phyloP scores from a whole-genome alignment of 352 stramenopile genomes.

The Pythium myriotylum region DNA sequence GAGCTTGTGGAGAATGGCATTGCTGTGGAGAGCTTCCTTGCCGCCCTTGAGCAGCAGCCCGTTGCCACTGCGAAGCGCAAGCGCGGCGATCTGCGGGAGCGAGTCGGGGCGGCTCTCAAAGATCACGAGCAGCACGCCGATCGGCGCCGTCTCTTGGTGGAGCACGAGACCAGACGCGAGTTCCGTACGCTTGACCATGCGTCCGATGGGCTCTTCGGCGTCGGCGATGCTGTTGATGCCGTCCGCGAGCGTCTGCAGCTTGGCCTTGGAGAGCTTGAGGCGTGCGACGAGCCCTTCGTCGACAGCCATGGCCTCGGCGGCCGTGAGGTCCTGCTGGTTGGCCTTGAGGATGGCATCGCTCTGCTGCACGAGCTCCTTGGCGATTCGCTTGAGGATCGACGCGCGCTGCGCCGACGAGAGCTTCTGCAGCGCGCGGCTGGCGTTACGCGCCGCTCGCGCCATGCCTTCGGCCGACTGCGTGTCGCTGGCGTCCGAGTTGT shows the following conservation, averaged over 20 bases:
- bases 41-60: slow-evolving; percentile 97
- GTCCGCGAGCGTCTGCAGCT: slow-evolving; percentile 94
- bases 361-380: slow-evolving; percentile 79
- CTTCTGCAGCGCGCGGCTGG: slow-evolving; percentile 88
- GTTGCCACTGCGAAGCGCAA: slow-evolving; percentile 96
- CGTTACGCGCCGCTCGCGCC: slow-evolving; percentile 79
- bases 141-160: slow-evolving; percentile 94
- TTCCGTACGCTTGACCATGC: slow-evolving; percentile 85
- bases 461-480: slow-evolving; percentile 70
- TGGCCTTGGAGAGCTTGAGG: slow-evolving; percentile 90
- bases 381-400: slow-evolving; percentile 89
- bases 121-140: slow-evolving; percentile 98
- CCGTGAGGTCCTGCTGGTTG: slow-evolving; percentile 92
- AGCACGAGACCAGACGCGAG: slow-evolving; percentile 91
- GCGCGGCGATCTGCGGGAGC: slow-evolving; percentile 94
- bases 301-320: slow-evolving; percentile 63
- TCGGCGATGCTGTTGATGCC: slow-evolving; percentile 94
- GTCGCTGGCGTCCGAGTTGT: slow-evolving; percentile 29
- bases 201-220: slow-evolving; percentile 73
- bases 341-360: slow-evolving; percentile 89
- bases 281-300: slow-evolving; percentile 74
- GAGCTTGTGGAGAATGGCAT: slow-evolving; percentile 91
- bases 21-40: slow-evolving; percentile 93
- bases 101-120: slow-evolving; percentile 98
- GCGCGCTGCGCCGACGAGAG: slow-evolving; percentile 86